These are phyloP conservation scores for Beauveria sp. DNA, from an alignment of 2,329 filamentous ascomycete species.

Conservation along the genomic window DNA sequence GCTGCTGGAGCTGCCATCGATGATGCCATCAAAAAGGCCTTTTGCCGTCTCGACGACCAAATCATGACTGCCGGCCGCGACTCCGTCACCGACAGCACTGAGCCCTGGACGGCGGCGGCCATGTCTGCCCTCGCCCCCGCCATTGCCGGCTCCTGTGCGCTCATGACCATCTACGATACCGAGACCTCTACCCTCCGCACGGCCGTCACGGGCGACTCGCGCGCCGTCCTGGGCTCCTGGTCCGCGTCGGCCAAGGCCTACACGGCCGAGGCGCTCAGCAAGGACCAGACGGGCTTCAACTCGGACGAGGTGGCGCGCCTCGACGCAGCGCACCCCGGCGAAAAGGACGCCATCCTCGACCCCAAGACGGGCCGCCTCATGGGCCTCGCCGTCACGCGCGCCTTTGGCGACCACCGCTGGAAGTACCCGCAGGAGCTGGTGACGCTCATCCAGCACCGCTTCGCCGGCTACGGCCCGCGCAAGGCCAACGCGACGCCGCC, in stretches of 20 bases:
- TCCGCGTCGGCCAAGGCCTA: slow-evolving; percentile 36
- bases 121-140: slow-evolving; percentile 28
- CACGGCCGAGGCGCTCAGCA: slow-evolving; percentile 45
- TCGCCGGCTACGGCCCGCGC: slow-evolving; percentile 36
- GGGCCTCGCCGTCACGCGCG: slow-evolving; percentile 54
- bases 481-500: slow-evolving; percentile 49
- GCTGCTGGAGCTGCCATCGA: slow-evolving; percentile 41
- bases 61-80: slow-evolving; percentile 35
- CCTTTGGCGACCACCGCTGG: slow-evolving; percentile 62
- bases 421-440: slow-evolving; percentile 51
- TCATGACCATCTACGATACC: slow-evolving; percentile 56
- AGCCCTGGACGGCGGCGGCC: slow-evolving; percentile 21
- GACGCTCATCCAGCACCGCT: slow-evolving; percentile 31
- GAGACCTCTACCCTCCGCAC: slow-evolving; percentile 45
- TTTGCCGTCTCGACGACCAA: slow-evolving; percentile 49
- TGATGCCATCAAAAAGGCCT: slow-evolving; percentile 48
- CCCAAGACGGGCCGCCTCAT: slow-evolving; percentile 49
- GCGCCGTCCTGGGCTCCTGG: slow-evolving; percentile 52
- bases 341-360: slow-evolving; percentile 44
- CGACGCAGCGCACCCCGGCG: slow-evolving; percentile 51
- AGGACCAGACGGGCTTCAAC: slow-evolving; percentile 61
- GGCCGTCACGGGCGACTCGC: slow-evolving; percentile 60
- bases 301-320: slow-evolving; percentile 48
- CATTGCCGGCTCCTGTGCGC: slow-evolving; percentile 51
- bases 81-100: slow-evolving; percentile 21